These are phyloP conservation scores for Xylariomycetidae sp. DNA, from an alignment of 2,329 filamentous ascomycete genomes.

Conservation along the genomic window DNA sequence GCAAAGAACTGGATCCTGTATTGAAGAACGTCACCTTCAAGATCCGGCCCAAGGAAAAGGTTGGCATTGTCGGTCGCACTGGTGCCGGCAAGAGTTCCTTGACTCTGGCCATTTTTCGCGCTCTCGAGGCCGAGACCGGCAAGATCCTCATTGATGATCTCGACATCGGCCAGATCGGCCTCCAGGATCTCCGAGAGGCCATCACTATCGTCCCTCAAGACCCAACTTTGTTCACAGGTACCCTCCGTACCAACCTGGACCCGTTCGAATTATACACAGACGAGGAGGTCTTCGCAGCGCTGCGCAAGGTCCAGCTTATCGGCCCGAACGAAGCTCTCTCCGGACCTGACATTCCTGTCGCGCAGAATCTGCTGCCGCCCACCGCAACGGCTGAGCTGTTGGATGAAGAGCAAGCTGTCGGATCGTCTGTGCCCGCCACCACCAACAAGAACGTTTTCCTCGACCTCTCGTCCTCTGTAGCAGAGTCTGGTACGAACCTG, in stretches of 20 bases:
- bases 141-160: conserved; percentile 86
- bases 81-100: conserved; percentile 96
- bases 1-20: conserved; percentile 80
- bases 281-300: conserved; percentile 79
- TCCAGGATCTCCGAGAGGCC: conserved; percentile 86
- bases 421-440: conserved; percentile 31
- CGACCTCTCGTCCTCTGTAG: conserved; percentile 75
- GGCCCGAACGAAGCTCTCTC: conserved; percentile 43
- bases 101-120: conserved; percentile 86
- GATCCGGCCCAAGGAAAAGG: conserved; percentile 80
- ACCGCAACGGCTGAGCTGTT: conserved; percentile 4
- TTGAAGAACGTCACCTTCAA: conserved; percentile 79
- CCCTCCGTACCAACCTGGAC: conserved; percentile 86
- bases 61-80: conserved; percentile 92
- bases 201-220: conserved; percentile 99
- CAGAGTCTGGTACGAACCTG: conserved; percentile 88
- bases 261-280: conserved; percentile 87
- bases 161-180: conserved; percentile 83
- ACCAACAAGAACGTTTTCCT: conserved; percentile 95
- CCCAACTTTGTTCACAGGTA: conserved; percentile 88
- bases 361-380: conserved; percentile 7
- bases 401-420: conserved; percentile 11
- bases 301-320: conserved; percentile 86
- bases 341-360: conserved; percentile 11
- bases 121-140: conserved; percentile 83